Evolutionary conservation across 129 eudicot genomes (phyloP), one percentile per base, ranked within the genome.

Genomic region (Artemisia tridentata): DNA sequence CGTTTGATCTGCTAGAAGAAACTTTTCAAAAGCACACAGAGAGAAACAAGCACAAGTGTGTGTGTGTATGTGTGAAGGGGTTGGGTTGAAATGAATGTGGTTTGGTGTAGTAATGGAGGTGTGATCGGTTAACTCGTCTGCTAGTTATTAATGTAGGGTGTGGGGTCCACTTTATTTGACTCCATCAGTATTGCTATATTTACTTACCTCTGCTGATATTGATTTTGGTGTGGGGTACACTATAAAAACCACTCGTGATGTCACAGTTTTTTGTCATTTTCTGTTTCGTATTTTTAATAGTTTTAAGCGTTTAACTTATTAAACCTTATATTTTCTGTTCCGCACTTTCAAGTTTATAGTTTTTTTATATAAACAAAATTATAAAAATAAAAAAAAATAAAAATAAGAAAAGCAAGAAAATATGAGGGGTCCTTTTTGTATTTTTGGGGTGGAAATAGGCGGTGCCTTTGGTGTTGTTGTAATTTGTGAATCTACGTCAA

Each of bases 121-220:
- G 51, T 62, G 64, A 53, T 76, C 64, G 80, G 80, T 77, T 69
- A 43, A 20, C 3, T 61, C 75, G 80, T 69, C 81, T 71, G 55
- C 66, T 77, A 77, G 71, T 62, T 19, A 38, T 38, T 38, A 70
- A 53, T 77, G 76, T 63, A 52, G 72, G 57, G 12, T 69, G 67
- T 43, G 76, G 81, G 81, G 1, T 58, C 81, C 67, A 1, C 45
- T 3, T 38, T 3, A 63, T 70, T 70, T 77, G 81, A 77, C 81
- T 72, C 67, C 71, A 70, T 65, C 71, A 77, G 72, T 23, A 51
- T 51, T 15, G 15, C 9, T n/a, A 6, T 29, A 13, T 3, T n/a
- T 11, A n/a, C 55, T 11, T 13, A 2, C 18, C 11, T 13, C 6
- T 49, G 73, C 68, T 75, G 73, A 56, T 54, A 16, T 55, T 46